These are phyloP conservation scores for Hyaloscypha variabilis DNA, from an alignment of 495 filamentous ascomycete species.

Conservation along the genomic window DNA sequence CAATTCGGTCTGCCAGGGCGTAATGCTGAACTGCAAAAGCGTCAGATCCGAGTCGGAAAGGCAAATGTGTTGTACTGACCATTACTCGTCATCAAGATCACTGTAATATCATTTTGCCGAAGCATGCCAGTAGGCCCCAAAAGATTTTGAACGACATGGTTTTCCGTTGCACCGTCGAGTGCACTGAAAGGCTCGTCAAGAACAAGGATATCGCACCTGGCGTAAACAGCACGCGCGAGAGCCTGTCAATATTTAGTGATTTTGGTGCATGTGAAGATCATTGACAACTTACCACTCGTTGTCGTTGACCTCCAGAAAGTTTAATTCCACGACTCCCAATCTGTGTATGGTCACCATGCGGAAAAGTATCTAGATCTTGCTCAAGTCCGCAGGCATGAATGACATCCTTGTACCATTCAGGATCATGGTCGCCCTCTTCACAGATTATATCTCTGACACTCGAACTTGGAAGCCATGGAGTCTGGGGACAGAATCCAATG, in stretches of 20 bases:
- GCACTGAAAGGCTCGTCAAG: conserved; percentile 42
- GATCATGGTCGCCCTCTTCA: conserved; percentile 42
- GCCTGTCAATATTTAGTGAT: conserved; percentile 15
- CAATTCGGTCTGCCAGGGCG: conserved; percentile 13
- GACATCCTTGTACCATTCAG: conserved; percentile 56
- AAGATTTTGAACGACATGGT: conserved; percentile 31
- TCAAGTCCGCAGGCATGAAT: conserved; percentile 56
- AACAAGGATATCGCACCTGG: conserved; percentile 30
- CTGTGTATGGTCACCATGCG: conserved; percentile 55
- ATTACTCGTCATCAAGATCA: conserved; percentile 43
- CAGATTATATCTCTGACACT: conserved; percentile 58
- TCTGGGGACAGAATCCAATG: conserved; percentile 79
- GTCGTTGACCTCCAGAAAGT: conserved; percentile 67
- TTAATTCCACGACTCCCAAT: conserved; percentile 65
- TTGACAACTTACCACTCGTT: conserved; percentile 43
- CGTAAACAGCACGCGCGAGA: conserved; percentile 36
- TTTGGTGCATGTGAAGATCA: neutral
- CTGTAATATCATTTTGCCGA: conserved; percentile 37
- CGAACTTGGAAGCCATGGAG: conserved; percentile 86
- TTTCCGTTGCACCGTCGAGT: conserved; percentile 34
- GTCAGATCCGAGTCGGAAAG: neutral
- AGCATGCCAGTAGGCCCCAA: conserved; percentile 44
- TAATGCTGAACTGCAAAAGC: conserved; percentile 21
- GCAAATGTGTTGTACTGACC: conserved; percentile 21
- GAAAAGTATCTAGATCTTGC: conserved; percentile 55